phyloP scores from a whole-genome alignment of 192 early-diverging fungal genomes.

The Rhizoclosmatium globosum region DNA sequence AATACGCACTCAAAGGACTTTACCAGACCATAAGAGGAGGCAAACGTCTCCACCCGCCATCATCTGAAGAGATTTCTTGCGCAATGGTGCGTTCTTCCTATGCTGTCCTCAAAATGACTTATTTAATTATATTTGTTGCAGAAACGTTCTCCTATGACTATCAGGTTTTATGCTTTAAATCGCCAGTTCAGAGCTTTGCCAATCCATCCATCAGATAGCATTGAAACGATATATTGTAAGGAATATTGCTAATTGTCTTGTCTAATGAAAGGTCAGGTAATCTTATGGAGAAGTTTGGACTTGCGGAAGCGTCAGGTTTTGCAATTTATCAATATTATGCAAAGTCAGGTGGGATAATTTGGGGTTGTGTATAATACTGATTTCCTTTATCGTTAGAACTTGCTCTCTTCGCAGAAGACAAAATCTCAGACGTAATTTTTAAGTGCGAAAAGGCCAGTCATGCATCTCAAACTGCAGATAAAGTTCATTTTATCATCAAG shows the following conservation, averaged over 20 bases:
- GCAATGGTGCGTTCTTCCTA: conserved; percentile 29
- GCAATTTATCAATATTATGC: conserved; percentile 53
- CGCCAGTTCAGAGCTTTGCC: conserved; percentile 53
- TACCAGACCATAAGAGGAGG: conserved; percentile 36
- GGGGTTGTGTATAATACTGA: background rate
- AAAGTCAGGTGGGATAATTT: conserved; percentile 32
- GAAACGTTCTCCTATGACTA: conserved; percentile 50
- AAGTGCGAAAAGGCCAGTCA: conserved; percentile 47
- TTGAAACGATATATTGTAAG: conserved; percentile 43
- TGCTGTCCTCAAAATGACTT: background rate
- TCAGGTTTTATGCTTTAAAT: conserved; percentile 53
- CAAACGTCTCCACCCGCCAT: conserved; percentile 46
- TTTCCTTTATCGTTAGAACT: conserved; percentile 29
- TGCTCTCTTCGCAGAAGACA: conserved; percentile 47
- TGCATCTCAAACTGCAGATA: conserved; percentile 14
- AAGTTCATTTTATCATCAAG: conserved; percentile 54
- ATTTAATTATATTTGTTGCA: conserved; percentile 13
- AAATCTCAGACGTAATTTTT: conserved; percentile 51
- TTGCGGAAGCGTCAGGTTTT: conserved; percentile 45
- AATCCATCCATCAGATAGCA: conserved; percentile 48
- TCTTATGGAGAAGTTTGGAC: conserved; percentile 51
- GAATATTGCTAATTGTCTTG: background rate
- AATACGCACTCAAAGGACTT: conserved; percentile 51
- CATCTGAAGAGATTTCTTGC: conserved; percentile 48
- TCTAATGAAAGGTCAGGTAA: conserved; percentile 27